Percentiles rank a stretch among this genome's conserved stretches.
These are phyloP conservation scores for Phellopilus nigrolimitatus DNA, from an alignment of 1,284 basidiomycete species.

Conservation along the genomic window DNA sequence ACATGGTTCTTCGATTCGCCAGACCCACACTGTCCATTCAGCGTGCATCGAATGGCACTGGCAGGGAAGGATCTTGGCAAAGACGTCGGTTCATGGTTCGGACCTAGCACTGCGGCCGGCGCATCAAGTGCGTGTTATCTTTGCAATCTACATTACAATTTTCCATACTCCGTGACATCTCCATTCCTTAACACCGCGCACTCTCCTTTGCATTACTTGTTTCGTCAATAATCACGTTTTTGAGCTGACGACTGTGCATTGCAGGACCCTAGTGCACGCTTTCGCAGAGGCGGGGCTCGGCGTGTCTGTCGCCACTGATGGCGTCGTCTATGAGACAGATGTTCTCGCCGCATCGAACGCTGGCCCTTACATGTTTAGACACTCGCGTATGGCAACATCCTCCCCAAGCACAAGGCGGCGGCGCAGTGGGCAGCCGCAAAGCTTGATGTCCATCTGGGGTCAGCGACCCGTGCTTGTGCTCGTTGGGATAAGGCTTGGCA, in stretches of 20 bases:
- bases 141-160: neutral
- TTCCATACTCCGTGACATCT: neutral
- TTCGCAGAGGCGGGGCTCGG: slow-evolving; percentile 81
- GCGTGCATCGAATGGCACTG: slow-evolving; percentile 93
- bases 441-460: slow-evolving; percentile 55
- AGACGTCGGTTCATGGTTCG: slow-evolving; percentile 97
- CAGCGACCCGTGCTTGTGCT: slow-evolving; percentile 83
- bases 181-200: neutral
- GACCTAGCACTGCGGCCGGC: slow-evolving; percentile 93
- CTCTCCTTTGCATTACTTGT: slow-evolving; percentile 1
- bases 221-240: neutral
- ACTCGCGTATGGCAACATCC: slow-evolving; percentile 17
- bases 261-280: slow-evolving; percentile 69
- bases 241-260: slow-evolving; percentile 10
- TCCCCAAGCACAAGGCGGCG: slow-evolving; percentile 15
- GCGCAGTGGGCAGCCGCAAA: slow-evolving; percentile 14
- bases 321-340: slow-evolving; percentile 81
- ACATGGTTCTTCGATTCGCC: slow-evolving; percentile 97
- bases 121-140: slow-evolving; percentile 69
- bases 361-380: slow-evolving; percentile 20
- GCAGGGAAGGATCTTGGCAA: slow-evolving; percentile 94
- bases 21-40: slow-evolving; percentile 84
- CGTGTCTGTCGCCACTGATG: slow-evolving; percentile 81
- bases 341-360: slow-evolving; percentile 77
- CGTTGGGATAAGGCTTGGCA: slow-evolving; percentile 81